These are phyloP conservation scores for Colletotrichum gloeosporioides DNA, from an alignment of 2,329 filamentous ascomycete species.

Conservation along the genomic window DNA sequence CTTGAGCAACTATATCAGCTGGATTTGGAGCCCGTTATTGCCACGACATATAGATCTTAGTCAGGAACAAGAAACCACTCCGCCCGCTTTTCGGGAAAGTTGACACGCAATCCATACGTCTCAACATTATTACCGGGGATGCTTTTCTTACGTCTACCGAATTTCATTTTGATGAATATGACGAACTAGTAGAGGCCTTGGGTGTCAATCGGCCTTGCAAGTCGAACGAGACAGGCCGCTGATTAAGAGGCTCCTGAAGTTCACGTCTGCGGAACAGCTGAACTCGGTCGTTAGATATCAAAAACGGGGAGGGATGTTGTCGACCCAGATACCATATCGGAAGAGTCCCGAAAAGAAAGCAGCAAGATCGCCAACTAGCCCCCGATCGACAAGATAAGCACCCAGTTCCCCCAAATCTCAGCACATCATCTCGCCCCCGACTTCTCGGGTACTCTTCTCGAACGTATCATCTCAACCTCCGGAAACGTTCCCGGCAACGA, in stretches of 20 bases:
- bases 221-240: not conserved
- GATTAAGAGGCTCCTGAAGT: not conserved
- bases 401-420: not conserved
- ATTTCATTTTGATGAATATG: not conserved
- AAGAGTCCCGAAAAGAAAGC: not conserved
- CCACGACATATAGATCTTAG: not conserved
- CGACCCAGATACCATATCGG: not conserved
- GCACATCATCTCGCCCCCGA: not conserved
- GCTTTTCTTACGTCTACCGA: not conserved
- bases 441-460: not conserved
- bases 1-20: not conserved
- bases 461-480: not conserved
- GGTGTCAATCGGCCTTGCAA: not conserved
- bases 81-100: not conserved
- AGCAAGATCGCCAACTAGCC: not conserved
- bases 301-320: not conserved
- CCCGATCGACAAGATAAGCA: constrained; percentile 1
- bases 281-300: not conserved
- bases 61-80: not conserved
- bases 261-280: not conserved
- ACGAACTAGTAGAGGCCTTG: not conserved
- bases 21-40: not conserved
- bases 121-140: not conserved
- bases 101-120: not conserved
- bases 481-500: not conserved